Evolutionary conservation across 2,329 filamentous ascomycete species (phyloP).

Genomic region (Penicillium sp.): DNA sequence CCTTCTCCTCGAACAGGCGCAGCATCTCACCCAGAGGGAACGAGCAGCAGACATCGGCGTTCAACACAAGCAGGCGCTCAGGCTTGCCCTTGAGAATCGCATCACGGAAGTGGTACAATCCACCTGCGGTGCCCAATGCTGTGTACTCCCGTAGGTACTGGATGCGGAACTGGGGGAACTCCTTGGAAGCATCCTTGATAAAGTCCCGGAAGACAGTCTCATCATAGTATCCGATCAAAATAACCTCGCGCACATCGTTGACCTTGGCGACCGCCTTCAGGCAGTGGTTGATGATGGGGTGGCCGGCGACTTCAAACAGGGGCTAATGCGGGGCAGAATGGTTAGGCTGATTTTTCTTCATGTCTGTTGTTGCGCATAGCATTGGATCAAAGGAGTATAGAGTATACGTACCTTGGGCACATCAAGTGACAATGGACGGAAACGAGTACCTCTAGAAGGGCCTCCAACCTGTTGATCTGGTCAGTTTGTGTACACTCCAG

Average conservation of each 20-base stretch:
- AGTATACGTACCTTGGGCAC: constrained; percentile 77
- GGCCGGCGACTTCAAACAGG: constrained; percentile 96
- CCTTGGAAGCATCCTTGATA: constrained; percentile 85
- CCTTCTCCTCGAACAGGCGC: constrained; percentile 88
- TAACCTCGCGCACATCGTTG: constrained; percentile 91
- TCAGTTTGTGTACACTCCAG: constrained; percentile 37
- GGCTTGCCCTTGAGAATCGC: constrained; percentile 95
- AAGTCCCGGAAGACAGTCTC: constrained; percentile 97
- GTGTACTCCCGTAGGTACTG: constrained; percentile 98
- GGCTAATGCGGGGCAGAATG: constrained; percentile 61
- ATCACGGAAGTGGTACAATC: constrained; percentile 98
- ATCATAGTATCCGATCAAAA: constrained; percentile 98
- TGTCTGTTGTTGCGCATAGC: constrained; percentile 21
- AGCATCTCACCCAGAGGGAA: constrained; percentile 98
- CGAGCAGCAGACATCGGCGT: constrained; percentile 98
- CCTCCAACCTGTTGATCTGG: constrained; percentile 76
- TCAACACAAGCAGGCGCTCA: constrained; percentile 95
- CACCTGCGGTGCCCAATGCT: constrained; percentile 91
- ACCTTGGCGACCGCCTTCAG: constrained; percentile 90
- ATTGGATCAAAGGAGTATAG: constrained; percentile 25
- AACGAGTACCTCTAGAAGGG: constrained; percentile 92
- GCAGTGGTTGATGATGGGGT: constrained; percentile 98
- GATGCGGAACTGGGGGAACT: constrained; percentile 87
- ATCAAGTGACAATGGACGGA: constrained; percentile 92
- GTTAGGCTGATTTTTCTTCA: constrained; percentile 12